Evolutionary conservation across 2,329 filamentous ascomycete species (phyloP), one percentile per base, ranked within the genome.

Genomic region (Curvularia sp.): DNA sequence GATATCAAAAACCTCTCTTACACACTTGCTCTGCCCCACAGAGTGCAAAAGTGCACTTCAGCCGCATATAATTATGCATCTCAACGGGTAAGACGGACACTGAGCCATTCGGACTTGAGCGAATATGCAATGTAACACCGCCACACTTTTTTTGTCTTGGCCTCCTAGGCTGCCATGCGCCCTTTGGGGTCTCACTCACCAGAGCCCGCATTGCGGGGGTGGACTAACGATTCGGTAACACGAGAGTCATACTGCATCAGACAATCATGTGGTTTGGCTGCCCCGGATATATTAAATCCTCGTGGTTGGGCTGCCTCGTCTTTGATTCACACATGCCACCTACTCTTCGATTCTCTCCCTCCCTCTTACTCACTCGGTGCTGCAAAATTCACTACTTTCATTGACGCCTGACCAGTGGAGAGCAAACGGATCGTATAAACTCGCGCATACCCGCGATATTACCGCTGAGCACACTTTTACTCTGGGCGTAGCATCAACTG

Each of bases 161-260:
- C 50, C 50, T 22, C 50, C 50, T 22, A 53, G 50, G 50, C 50
- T 53, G 41, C 50, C 41, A 53, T 22, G 3, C 50, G 50, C 50
- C 50, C 50, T 53, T 53, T 53, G 28, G 9, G 18, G 20, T 12
- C 12, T 24, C 31, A 13, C 4, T 22, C 30, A 18, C 30, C 18
- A 20, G 33, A 35, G 12, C 7, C n/a, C 22, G 26, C 0, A 20
- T 38, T 26, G 47, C n/a, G 47, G 22, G 47, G 47, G 30, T 31
- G 8, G 3, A 4, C 30, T 35, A 38, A 8, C 5, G 12, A n/a
- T 4, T n/a, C 6, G 35, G 13, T 5, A 31, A 12, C 30, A n/a
- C 42, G 28, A 49, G 26, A 18, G 20, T 31, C 13, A 12, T 38
- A n/a, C 33, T 38, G 33, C 22, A 39, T 9, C 22, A 49, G 20